Base-by-base conservation (phyloP, 192 early-diverging fungal genomes). In the Geranomyces michiganensis region DNA sequence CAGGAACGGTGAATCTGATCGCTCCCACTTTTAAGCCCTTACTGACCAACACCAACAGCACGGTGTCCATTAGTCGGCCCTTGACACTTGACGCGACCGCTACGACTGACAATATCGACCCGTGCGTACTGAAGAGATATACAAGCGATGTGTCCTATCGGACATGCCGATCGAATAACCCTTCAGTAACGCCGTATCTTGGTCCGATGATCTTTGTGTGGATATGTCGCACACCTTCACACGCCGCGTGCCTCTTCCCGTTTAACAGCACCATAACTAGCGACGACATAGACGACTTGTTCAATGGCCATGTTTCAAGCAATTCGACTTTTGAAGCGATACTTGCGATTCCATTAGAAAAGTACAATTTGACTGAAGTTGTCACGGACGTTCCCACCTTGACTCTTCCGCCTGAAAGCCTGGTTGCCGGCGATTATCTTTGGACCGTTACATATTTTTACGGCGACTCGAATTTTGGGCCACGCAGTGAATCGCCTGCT, bases 61-160 rank as follows among this genome's bases (percentile, higher is more conserved):
- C 36, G 5, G 36, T 41, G 5, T 7, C 3, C 10, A 41, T 3
- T 10, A 10, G 5, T 3, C 36, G 36, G 10, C 3, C 7, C 19
- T 60, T 60, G 17, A 19, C 58, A 8, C 31, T 60, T 19, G 58
- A 60, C 26, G 58, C 58, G 27, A 29, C 58, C 9, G 8, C 58
- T 30, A 30, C 58, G 8, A 7, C 30, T 33, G 58, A 60, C 26
- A 32, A 29, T 29, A 26, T 60, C 26, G 58, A 60, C 17, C 29
- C 31, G 5, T 60, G 58, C 58, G 7, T 30, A 4, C 30, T 60
- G 6, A 32, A 26, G 22, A 2, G 31, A 19, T 60, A 32, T 29
- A 8, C 30, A 9, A 8, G 5, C 5, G 3, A 8, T 4, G 30
- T 17, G 6, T 8, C 26, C 4, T 60, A 60, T 29, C 2, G 30